Evolutionary conservation across 768 basidiomycete genomes (phyloP), one percentile per base, ranked within the genome.

Genomic region (Mycena indigotica): DNA sequence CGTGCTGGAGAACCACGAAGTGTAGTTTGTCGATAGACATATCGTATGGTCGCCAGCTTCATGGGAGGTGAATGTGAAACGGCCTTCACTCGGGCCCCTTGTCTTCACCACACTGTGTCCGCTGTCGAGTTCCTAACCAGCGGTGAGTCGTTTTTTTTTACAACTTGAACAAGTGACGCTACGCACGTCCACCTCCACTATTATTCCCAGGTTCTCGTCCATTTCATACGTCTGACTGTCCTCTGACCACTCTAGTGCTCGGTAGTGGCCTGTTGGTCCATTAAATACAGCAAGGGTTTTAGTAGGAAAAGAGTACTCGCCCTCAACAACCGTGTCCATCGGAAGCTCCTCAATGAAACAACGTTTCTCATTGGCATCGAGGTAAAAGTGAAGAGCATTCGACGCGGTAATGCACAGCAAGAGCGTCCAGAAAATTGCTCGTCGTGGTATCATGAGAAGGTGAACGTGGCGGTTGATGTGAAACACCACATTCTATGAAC

Each of bases 271-370:
- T 96, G 60, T 32, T 56, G 52, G 30, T 41, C 59, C 38, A n/a
- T n/a, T n/a, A n/a, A n/a, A n/a, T n/a, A 51, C 51, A 49, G 52
- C 19, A n/a, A 44, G 8, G 49, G 39, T n/a, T 28, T 41, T 21
- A 30, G 35, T 24, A 38, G 8, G 32, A 28, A 17, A 28, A 6
- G 45, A 6, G 17, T 29, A 29, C 79, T 58, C 66, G 91, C 95
- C 93, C 79, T 97, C 92, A 32, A 96, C 92, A 26, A 95, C 87
- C n/a, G 95, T 98, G 72, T 96, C 90, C 2, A 87, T 86, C 13
- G 97, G 96, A 19, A 98, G 77, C 71, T 99, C 97, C 69, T 98
- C 97, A 57, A 98, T 84, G 75, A 98, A 98, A 72, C 97, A 99
- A 48, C 91, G 84, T 67, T 89, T 88, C 72, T 97, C 93, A 68